Evolutionary conservation across 1,139 yeast genomes (phyloP), one percentile per base, ranked within the genome.

Genomic region (Candida sanyaensis): DNA sequence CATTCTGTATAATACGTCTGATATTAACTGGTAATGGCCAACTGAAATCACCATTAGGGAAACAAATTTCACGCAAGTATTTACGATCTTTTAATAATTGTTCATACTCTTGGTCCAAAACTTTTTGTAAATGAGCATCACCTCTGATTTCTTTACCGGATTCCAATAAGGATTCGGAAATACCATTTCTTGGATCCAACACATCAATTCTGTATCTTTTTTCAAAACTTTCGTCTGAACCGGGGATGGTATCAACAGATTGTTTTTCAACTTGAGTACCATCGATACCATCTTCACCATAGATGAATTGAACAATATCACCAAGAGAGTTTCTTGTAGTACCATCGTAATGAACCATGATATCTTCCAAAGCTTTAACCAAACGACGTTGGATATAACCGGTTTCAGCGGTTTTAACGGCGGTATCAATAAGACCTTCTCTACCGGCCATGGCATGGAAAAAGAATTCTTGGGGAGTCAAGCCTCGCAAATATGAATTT

Each of bases 221-320:
- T 57, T 88, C 97, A 63, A 95, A 95, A 11, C 86, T 80, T 12
- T 73, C 83, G 66, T 89, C 90, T 5, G 96, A 86, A 11, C 97
- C 97, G 37, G 98, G 97, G 61, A 95, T 88, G 2, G 97, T 88
- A 65, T 95, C 99, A 52, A 95, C 82, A n/a, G 96, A 82, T 71
- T 95, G 99, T 65, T 88, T 90, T 68, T 95, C 99, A 51, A 95
- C 98, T 66, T 91, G 96, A 32, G 97, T 88, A 58, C 99, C 99
- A 71, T 95, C 99, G 98, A 95, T 93, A 70, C 99, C 97, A 69
- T 95, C 99, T 55, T 98, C 99, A 69, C 99, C 99, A 65, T 95
- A 95, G 17, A 91, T 89, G 68, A 95, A 95, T 68, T 95, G 99
- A 28, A 95, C 99, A 64, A 95, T 90, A 67, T 97, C 96, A 63